Conservation (phyloP, 176 grass and related monocot genomes). For the Phragmites australis region DNA sequence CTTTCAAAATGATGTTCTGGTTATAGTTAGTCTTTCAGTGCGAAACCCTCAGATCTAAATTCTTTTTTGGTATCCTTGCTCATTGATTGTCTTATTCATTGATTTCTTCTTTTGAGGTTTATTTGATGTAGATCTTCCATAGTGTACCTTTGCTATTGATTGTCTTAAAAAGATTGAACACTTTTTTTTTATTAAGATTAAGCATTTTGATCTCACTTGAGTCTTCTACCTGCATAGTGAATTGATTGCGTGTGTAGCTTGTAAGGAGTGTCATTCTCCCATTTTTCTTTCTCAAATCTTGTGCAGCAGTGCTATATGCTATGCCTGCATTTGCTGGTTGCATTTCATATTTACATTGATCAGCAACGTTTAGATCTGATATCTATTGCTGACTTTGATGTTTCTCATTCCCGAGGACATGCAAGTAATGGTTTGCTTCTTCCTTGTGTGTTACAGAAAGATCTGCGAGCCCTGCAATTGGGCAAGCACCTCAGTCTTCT, state of each 20-base stretch:
- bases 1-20: slow-evolving; percentile 29
- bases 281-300: neutral
- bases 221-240: slow-evolving; percentile 3
- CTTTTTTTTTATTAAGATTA: neutral
- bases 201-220: slow-evolving; percentile 20
- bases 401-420: slow-evolving; percentile 17
- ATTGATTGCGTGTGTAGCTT: neutral
- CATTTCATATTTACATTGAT: neutral
- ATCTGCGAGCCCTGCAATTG: neutral
- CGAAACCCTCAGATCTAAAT: slow-evolving; percentile 2
- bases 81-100: too few relatives aligned
- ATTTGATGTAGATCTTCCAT: slow-evolving; percentile 11
- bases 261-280: too few relatives aligned
- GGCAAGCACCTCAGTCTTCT: slow-evolving; percentile 38
- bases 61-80: slow-evolving; percentile 10
- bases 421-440: slow-evolving; percentile 11
- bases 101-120: too few relatives aligned
- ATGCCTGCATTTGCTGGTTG: neutral
- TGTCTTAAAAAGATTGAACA: neutral
- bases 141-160: neutral
- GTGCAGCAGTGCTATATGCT: neutral
- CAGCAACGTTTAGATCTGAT: neutral
- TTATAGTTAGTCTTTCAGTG: slow-evolving; percentile 5
- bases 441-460: slow-evolving; percentile 32
- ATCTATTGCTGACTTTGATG: slow-evolving; percentile 13